Conservation (phyloP, 164 flowering plant genomes). For the Vitis rotundifolia region DNA sequence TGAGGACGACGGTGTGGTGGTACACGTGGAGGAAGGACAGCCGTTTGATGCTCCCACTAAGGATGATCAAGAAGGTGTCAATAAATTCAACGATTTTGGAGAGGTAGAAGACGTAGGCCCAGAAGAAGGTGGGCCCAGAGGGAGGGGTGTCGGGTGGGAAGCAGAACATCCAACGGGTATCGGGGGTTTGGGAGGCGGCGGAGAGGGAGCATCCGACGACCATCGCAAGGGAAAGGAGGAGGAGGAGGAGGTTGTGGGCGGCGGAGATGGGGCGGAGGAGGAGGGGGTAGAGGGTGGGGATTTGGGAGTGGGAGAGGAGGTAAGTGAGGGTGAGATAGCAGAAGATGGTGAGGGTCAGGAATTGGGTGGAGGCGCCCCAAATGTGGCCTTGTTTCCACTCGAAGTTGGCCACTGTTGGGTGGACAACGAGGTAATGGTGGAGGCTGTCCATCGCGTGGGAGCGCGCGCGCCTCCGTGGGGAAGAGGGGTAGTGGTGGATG, state of each 20-base stretch:
- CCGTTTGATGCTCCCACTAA: constrained; percentile 39
- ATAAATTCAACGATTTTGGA: constrained; percentile 78
- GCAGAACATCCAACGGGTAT: constrained; percentile 61
- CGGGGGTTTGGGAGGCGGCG: constrained; percentile 39
- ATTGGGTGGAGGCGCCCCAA: constrained; percentile 52
- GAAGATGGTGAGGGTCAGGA: constrained; percentile 51
- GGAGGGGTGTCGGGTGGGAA: constrained; percentile 67
- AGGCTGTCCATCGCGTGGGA: constrained; percentile 6
- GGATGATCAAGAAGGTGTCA: constrained; percentile 76
- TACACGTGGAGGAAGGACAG: constrained; percentile 94
- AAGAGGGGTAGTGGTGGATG: no score
- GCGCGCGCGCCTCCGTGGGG: no score
- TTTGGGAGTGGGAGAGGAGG: constrained; percentile 36
- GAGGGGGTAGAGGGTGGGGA: constrained; percentile 26
- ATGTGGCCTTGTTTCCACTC: constrained; percentile 54
- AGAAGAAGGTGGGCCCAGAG: constrained; percentile 83
- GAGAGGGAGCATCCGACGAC: constrained; percentile 76
- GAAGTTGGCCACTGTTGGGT: constrained; percentile 62
- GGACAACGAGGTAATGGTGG: constrained; percentile 54
- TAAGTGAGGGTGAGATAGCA: constrained; percentile 55
- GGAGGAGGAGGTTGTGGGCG: constrained; percentile 71
- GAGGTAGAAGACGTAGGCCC: constrained; percentile 90
- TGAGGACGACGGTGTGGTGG: constrained; percentile 82
- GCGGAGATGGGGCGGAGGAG: constrained; percentile 68
- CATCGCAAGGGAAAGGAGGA: constrained; percentile 79